Percentiles rank a stretch among this genome's conserved stretches.
These are phyloP conservation scores for Acidiella bohemica DNA, from an alignment of 495 filamentous ascomycete species.

Conservation along the genomic window DNA sequence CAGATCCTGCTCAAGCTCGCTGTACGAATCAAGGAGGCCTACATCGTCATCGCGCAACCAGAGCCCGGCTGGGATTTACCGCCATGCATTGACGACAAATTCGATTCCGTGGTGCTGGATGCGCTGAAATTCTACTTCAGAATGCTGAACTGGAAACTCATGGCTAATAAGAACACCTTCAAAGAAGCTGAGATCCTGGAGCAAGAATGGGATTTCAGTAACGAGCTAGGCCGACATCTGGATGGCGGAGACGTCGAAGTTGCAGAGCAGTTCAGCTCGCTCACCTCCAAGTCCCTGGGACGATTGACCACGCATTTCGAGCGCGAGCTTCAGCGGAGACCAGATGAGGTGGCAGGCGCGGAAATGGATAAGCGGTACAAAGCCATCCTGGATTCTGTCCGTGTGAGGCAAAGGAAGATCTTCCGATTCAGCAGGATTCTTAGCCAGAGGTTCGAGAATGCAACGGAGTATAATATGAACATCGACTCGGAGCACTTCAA, in stretches of 20 bases:
- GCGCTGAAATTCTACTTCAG: slow-evolving; percentile 96
- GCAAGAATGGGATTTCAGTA: slow-evolving; percentile 94
- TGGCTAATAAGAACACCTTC: slow-evolving; percentile 96
- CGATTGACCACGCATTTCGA: slow-evolving; percentile 84
- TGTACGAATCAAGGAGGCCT: slow-evolving; percentile 81
- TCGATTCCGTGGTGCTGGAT: slow-evolving; percentile 89
- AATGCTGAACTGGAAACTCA: slow-evolving; percentile 91
- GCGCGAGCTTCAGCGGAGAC: slow-evolving; percentile 66
- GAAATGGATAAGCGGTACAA: slow-evolving; percentile 98
- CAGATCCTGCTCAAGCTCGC: slow-evolving; percentile 84
- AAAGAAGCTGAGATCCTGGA: slow-evolving; percentile 96
- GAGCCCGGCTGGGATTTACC: slow-evolving; percentile 92
- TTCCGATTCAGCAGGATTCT: slow-evolving; percentile 78
- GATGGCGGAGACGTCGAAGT: slow-evolving; percentile 92
- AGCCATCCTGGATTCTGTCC: slow-evolving; percentile 83
- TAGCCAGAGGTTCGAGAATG: slow-evolving; percentile 87
- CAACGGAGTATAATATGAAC: slow-evolving; percentile 79
- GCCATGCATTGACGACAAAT: slow-evolving; percentile 90
- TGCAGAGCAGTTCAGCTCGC: slow-evolving; percentile 90
- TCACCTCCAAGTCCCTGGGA: slow-evolving; percentile 81
- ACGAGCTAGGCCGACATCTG: slow-evolving; percentile 75
- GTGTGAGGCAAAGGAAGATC: slow-evolving; percentile 80
- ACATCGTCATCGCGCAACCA: slow-evolving; percentile 66
- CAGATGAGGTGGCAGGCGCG: slow-evolving; percentile 57
- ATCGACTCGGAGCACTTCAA: slow-evolving; percentile 50